phyloP scores from a whole-genome alignment of 2,329 filamentous ascomycete genomes.

The Pseudocercospora ulei region DNA sequence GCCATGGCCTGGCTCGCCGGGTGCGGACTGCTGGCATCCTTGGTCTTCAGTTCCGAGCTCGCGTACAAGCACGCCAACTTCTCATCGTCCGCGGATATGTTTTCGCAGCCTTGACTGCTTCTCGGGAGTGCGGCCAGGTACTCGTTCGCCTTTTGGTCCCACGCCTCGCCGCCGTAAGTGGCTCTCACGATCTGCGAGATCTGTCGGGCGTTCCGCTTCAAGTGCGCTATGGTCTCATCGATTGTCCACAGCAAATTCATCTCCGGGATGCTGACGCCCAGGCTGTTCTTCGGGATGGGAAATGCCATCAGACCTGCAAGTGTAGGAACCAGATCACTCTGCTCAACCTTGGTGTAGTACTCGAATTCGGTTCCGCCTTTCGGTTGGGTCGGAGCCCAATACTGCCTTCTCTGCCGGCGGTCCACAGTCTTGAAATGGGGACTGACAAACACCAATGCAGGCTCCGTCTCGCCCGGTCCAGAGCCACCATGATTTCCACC shows the following conservation, averaged over 20 bases:
- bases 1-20: constrained; percentile 6
- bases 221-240: constrained; percentile 47
- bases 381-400: constrained; percentile 47
- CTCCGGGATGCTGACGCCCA: constrained; percentile 73
- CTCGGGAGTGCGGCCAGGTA: neutral
- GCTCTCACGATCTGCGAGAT: constrained; percentile 67
- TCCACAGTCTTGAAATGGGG: constrained; percentile 24
- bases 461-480: constrained; percentile 84
- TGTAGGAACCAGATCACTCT: constrained; percentile 87
- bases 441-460: constrained; percentile 65
- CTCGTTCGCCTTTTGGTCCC: constrained; percentile 13
- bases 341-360: constrained; percentile 78
- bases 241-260: constrained; percentile 65
- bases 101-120: constrained; percentile 15
- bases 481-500: constrained; percentile 95
- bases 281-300: constrained; percentile 77
- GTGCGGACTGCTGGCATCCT: constrained; percentile 13
- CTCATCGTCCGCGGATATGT: constrained; percentile 18
- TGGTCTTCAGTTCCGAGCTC: constrained; percentile 10
- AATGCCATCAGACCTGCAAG: constrained; percentile 78
- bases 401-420: constrained; percentile 14
- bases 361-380: constrained; percentile 57
- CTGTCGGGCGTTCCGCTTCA: constrained; percentile 70
- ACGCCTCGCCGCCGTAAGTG: constrained; percentile 47
- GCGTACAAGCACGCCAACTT: constrained; percentile 27